Percentiles rank a stretch among this genome's conserved stretches.
These are phyloP conservation scores for Kalmusia sp. DNA, from an alignment of 2,329 filamentous ascomycete genomes.

Conservation along the genomic window DNA sequence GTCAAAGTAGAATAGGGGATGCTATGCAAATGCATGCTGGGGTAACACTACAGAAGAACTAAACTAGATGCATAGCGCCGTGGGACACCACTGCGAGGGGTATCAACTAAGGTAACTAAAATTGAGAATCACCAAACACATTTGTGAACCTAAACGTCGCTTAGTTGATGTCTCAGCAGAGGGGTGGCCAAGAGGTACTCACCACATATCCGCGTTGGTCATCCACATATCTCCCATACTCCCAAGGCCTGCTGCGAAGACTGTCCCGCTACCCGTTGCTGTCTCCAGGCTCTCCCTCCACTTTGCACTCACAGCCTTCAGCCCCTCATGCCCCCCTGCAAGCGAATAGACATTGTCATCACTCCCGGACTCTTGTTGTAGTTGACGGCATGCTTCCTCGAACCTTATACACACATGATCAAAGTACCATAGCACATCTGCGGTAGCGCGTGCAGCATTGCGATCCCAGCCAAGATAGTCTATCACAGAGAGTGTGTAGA, in stretches of 20 bases:
- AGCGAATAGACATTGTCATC: slow-evolving; percentile 8
- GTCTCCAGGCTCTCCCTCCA: slow-evolving; percentile 16
- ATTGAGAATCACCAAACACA: slow-evolving; percentile 11
- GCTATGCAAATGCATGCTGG: too few species aligned
- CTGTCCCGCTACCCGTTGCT: background rate
- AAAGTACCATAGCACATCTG: slow-evolving; percentile 17
- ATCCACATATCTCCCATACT: slow-evolving; percentile 11
- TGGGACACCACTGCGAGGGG: too few species aligned
- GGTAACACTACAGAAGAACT: too few species aligned
- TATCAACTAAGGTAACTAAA: slow-evolving; percentile 2
- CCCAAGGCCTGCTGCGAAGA: slow-evolving; percentile 4
- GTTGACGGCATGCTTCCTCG: background rate
- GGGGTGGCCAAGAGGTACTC: too few species aligned
- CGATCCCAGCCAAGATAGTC: slow-evolving; percentile 21
- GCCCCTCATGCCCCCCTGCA: background rate
- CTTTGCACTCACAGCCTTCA: slow-evolving; percentile 1
- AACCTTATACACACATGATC: slow-evolving; percentile 4
- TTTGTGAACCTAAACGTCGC: too few species aligned
- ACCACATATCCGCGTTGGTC: slow-evolving; percentile 15
- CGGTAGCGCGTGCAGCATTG: slow-evolving; percentile 9
- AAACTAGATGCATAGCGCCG: background rate
- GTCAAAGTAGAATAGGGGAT: too few species aligned
- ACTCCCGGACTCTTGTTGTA: background rate
- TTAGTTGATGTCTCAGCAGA: too few species aligned
- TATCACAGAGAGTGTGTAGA: slow-evolving; percentile 13